Base-by-base conservation (phyloP, 352 stramenopile genomes). In the Phytophthora ramorum region DNA sequence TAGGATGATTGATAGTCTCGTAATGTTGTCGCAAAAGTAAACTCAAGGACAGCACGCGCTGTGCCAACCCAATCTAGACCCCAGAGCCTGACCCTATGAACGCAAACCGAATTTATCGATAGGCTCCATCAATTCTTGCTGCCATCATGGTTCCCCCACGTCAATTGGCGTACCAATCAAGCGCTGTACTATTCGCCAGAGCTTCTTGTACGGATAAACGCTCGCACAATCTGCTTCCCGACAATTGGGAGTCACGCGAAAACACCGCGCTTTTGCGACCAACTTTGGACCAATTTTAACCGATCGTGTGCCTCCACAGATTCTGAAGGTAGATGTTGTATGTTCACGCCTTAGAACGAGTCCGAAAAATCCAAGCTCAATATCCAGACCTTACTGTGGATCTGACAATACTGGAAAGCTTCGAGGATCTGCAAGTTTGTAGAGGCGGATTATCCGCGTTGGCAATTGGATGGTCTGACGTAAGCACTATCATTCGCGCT, bases 51-150 rank as follows among this genome's bases (percentile, higher is more conserved):
- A 13, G 12, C 24, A 30, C 14, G 8, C 4, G 24, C 24, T 28
- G 24, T 4, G 4, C 10, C 9, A 10, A 22, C 22, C 4, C 32
- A 19, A 30, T 6, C 13, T 16, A 24, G 41, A n/a, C 48, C 50
- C 7, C 8, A 14, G 19, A 34, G 22, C 8, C 20, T 58, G 28
- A 34, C 19, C 4, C 41, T 69, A 1, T 45, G 61, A 6, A 69
- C 61, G 1, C 35, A 67, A 41, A 66, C 38, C 35, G 22, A 51
- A 37, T 81, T 43, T 7, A n/a, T 69, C 26, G 69, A 81, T n/a
- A 62, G 70, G 1, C 12, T 81, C 12, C 66, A 81, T 56, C 57
- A 81, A 14, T 72, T 68, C 19, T 26, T 72, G 24, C 46, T 76
- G 5, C 63, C 69, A 13, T 37, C 41, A 7, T 32, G 75, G n/a